Evolutionary conservation across 2,329 filamentous ascomycete species (phyloP).

Genomic region (Aspergillus spinulosporus): DNA sequence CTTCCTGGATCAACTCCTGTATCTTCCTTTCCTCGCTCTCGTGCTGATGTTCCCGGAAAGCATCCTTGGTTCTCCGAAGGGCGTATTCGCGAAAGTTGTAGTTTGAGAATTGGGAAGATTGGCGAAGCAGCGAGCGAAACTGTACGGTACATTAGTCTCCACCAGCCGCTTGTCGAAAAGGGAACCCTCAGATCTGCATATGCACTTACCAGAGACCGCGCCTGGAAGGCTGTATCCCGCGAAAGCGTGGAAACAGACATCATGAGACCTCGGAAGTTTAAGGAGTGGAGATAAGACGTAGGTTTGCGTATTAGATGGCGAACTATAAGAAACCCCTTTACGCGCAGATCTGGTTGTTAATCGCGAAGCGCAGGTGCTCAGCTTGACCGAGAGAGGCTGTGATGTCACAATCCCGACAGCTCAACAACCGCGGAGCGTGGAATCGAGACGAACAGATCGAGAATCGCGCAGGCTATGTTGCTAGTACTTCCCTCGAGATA

Average conservation of each 20-base stretch:
- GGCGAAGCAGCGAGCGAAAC: conserved; percentile 90
- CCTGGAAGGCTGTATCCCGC: conserved; percentile 49
- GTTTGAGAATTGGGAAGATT: conserved; percentile 80
- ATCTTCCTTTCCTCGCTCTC: conserved; percentile 73
- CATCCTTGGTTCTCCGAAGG: conserved; percentile 82
- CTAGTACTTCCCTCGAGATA: neutral
- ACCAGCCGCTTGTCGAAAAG: too few relatives aligned
- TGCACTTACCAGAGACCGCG: conserved; percentile 47
- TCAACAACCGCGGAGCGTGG: neutral
- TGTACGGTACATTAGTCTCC: conserved; percentile 39
- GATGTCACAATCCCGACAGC: neutral
- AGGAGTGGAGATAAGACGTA: conserved; percentile 11
- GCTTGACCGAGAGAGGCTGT: neutral
- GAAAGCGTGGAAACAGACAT: conserved; percentile 48
- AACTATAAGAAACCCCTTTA: neutral
- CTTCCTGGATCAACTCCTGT: conserved; percentile 87
- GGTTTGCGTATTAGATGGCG: neutral
- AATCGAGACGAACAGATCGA: neutral
- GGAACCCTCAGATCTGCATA: neutral
- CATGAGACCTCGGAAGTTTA: conserved; percentile 15
- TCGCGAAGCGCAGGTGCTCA: conserved; percentile 4
- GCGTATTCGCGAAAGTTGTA: conserved; percentile 99
- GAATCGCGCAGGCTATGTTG: neutral
- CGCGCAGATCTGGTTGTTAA: neutral
- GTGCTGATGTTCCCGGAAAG: conserved; percentile 76